phyloP scores from a whole-genome alignment of 768 basidiomycete species.

The Imleria badia region DNA sequence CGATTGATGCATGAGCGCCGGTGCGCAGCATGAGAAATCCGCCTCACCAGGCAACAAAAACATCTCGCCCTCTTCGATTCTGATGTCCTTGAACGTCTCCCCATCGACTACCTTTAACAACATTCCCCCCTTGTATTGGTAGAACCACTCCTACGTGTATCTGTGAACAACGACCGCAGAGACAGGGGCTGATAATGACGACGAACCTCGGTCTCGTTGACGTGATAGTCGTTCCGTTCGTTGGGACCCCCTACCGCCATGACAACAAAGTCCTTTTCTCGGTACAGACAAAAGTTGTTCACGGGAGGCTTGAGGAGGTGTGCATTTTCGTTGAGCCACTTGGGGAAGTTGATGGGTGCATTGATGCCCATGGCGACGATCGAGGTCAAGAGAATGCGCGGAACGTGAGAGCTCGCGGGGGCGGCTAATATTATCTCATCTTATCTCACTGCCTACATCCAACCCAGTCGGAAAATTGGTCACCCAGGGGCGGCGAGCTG shows the following conservation, averaged over 20 bases:
- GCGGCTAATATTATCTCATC: not conserved
- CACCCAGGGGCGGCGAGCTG: too few species aligned
- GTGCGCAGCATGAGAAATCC: not conserved
- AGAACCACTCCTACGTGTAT: slow-evolving; percentile 85
- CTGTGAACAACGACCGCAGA: not conserved
- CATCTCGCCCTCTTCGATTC: slow-evolving; percentile 95
- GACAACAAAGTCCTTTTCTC: slow-evolving; percentile 84
- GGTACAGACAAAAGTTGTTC: slow-evolving; percentile 85
- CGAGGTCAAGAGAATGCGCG: too few species aligned
- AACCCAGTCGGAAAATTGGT: too few species aligned
- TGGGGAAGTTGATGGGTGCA: slow-evolving; percentile 84
- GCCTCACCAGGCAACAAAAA: slow-evolving; percentile 84
- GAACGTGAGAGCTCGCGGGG: too few species aligned
- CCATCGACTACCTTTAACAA: slow-evolving; percentile 83
- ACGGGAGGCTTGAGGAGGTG: slow-evolving; percentile 88
- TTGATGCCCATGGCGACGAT: slow-evolving; percentile 59
- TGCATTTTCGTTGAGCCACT: slow-evolving; percentile 83
- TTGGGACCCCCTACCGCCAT: slow-evolving; percentile 98
- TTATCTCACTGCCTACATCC: not conserved
- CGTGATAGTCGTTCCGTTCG: slow-evolving; percentile 89
- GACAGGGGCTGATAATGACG: not conserved
- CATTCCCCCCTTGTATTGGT: slow-evolving; percentile 95
- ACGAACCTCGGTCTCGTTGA: slow-evolving; percentile 89
- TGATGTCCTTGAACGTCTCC: slow-evolving; percentile 77
- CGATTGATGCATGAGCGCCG: not conserved